Base-by-base conservation (phyloP, 2,329 filamentous ascomycete species). In the Neopestalotiopsis sp. region DNA sequence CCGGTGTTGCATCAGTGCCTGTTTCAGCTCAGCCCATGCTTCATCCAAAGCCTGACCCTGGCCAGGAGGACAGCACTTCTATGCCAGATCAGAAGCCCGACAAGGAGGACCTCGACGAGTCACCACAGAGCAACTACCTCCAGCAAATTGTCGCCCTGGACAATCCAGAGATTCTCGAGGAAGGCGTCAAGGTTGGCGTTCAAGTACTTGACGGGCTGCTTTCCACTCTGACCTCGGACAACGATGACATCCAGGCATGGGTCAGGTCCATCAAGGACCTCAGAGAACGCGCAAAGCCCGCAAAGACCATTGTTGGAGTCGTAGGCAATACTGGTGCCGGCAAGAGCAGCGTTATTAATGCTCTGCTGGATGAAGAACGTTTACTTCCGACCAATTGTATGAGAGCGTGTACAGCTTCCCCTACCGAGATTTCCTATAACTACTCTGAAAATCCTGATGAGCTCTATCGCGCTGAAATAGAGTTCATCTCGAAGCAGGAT, bases 321-420 rank as follows among this genome's bases (percentile, higher is more conserved):
- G 69, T 75, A 34, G 74, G 74, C 9, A 42, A 42, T 40, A 75
- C 74, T 14, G 73, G 73, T 1, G 67, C 71, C 1, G 73, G 74
- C 17, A 75, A 75, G 49, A 75, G 73, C 63, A 74, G 72, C 10
- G 60, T 75, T 14, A 73, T 75, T 45, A 75, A 75, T 65, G 70
- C 71, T 2, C 57, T 75, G n/a, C 59, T 72, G 20, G 70, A 67
- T 13, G 75, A 77, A 49, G 82, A 83, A 24, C 28, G 34, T 10
- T 71, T 82, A 9, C 69, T 81, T 0, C 81, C 78, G 0, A 82
- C 80, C 0, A 80, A 74, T 65, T 88, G 88, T 61, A 28, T 78
- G 17, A 71, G 76, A 17, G 75, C 74, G 20, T 76, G 75, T 40
- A 77, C 76, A 61, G 74, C 76, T 2, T 75, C 72, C 20, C 72